Conservation (phyloP, 2,329 filamentous ascomycete genomes). For the Penicillium glabrum region DNA sequence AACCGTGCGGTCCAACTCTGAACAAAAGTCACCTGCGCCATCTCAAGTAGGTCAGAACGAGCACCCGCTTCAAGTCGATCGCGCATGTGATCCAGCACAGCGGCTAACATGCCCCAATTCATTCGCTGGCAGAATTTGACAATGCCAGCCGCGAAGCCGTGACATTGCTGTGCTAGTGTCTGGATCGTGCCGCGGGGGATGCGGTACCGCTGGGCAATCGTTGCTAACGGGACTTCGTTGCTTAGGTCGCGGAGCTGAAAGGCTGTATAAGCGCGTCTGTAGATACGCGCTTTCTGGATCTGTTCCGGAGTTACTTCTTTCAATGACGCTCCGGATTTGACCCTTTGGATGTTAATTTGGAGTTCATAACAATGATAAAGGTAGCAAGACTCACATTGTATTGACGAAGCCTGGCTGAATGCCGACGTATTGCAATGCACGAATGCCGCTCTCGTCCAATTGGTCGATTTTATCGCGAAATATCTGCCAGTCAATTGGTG, state of each 20-base stretch:
- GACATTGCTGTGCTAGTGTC: constrained; percentile 70
- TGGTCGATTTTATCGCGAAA: constrained; percentile 70
- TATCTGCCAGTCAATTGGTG: constrained; percentile 67
- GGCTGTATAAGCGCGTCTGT: constrained; percentile 71
- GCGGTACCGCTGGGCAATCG: constrained; percentile 69
- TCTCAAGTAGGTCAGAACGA: constrained; percentile 66
- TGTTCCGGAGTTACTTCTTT: constrained; percentile 64
- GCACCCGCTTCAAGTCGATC: constrained; percentile 73
- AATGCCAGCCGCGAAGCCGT: constrained; percentile 76
- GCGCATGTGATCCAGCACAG: constrained; percentile 72
- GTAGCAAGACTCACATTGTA: constrained; percentile 55
- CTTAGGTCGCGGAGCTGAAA: constrained; percentile 77
- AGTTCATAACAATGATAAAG: neutral
- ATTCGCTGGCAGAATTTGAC: constrained; percentile 77
- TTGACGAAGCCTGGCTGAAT: constrained; percentile 68
- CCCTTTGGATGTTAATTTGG: constrained; percentile 48
- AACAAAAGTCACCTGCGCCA: constrained; percentile 71
- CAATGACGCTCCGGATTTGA: constrained; percentile 61
- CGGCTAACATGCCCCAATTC: constrained; percentile 72
- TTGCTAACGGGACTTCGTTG: constrained; percentile 71
- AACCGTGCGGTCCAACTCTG: constrained; percentile 74
- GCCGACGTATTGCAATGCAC: constrained; percentile 67
- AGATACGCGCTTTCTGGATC: constrained; percentile 61
- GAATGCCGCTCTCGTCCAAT: constrained; percentile 69
- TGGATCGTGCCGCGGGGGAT: constrained; percentile 70